Conservation (phyloP, 345 rosid genomes). For the Barbarea vulgaris region DNA sequence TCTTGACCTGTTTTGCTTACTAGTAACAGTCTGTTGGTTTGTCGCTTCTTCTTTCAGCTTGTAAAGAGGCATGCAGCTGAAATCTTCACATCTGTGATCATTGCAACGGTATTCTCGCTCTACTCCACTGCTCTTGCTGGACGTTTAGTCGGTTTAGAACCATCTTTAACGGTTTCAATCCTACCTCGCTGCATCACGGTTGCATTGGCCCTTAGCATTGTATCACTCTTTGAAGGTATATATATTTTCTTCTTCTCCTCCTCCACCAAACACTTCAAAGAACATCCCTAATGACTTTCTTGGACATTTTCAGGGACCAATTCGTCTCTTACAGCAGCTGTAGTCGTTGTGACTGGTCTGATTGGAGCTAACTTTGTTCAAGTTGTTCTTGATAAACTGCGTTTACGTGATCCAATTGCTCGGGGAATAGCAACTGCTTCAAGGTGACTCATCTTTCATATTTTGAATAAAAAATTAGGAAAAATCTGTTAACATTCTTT, state of each 20-base stretch:
- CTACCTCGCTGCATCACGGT: conserved; percentile 93
- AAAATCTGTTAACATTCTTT: neutral
- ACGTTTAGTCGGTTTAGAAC: conserved; percentile 75
- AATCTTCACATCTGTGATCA: conserved; percentile 80
- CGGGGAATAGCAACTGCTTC: conserved; percentile 95
- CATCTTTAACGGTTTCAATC: conserved; percentile 74
- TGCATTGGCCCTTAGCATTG: conserved; percentile 94
- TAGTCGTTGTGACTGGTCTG: conserved; percentile 89
- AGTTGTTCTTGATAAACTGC: conserved; percentile 70
- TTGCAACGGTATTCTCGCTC: conserved; percentile 80
- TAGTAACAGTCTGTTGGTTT: conserved; percentile 4
- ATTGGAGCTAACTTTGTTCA: conserved; percentile 91
- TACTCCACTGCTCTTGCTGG: conserved; percentile 90
- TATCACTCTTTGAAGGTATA: conserved; percentile 85
- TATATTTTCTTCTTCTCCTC: neutral
- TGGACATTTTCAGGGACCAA: conserved; percentile 63
- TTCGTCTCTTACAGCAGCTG: conserved; percentile 93
- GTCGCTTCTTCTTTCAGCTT: conserved; percentile 57
- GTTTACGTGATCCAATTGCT: conserved; percentile 81
- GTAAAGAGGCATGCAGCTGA: conserved; percentile 94
- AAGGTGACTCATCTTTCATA: conserved; percentile 49
- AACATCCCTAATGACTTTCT: neutral
- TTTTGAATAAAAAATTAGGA: neutral
- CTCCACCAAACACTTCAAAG: neutral
- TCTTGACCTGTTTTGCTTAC: conserved; percentile 7